Percentiles rank a stretch among this genome's conserved stretches.
phyloP scores from a whole-genome alignment of 805 yeast species.

The Nakazawaea ambrosiae region DNA sequence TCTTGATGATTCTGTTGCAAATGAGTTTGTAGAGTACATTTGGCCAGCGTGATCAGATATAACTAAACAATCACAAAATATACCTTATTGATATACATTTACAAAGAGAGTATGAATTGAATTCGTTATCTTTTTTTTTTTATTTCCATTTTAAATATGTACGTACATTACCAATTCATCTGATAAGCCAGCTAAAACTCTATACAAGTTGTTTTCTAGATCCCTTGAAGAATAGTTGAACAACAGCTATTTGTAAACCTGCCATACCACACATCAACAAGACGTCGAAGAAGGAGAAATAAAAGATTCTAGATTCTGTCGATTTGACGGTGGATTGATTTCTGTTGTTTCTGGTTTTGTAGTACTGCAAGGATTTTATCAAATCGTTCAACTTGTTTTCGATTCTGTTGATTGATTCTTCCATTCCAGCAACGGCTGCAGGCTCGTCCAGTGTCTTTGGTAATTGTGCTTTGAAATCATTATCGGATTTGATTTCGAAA shows the following conservation, averaged over 20 bases:
- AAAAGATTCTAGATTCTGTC: slow-evolving; percentile 55
- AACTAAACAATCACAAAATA: no score
- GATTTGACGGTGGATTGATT: slow-evolving; percentile 76
- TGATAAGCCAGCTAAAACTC: no score
- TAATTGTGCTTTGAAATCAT: slow-evolving; percentile 53
- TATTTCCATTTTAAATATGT: no score
- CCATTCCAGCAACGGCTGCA: slow-evolving; percentile 49
- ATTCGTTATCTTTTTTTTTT: no score
- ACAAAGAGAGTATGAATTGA: no score
- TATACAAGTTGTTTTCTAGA: slow-evolving; percentile 62
- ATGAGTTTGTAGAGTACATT: no score
- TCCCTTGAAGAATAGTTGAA: slow-evolving; percentile 66
- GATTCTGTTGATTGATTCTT: slow-evolving; percentile 45
- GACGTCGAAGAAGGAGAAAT: slow-evolving; percentile 62
- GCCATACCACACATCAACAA: slow-evolving; percentile 65
- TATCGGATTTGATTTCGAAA: slow-evolving; percentile 61
- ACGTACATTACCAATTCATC: no score
- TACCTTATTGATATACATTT: no score
- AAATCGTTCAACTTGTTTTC: slow-evolving; percentile 54
- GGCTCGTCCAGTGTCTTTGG: slow-evolving; percentile 54
- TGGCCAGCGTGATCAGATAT: no score
- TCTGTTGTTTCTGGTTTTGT: slow-evolving; percentile 84
- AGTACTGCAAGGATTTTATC: slow-evolving; percentile 62
- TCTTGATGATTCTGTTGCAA: background rate
- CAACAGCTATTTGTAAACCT: slow-evolving; percentile 56